Evolutionary conservation across 2,329 filamentous ascomycete species (phyloP).

Genomic region (Aspergillus fumigatus): DNA sequence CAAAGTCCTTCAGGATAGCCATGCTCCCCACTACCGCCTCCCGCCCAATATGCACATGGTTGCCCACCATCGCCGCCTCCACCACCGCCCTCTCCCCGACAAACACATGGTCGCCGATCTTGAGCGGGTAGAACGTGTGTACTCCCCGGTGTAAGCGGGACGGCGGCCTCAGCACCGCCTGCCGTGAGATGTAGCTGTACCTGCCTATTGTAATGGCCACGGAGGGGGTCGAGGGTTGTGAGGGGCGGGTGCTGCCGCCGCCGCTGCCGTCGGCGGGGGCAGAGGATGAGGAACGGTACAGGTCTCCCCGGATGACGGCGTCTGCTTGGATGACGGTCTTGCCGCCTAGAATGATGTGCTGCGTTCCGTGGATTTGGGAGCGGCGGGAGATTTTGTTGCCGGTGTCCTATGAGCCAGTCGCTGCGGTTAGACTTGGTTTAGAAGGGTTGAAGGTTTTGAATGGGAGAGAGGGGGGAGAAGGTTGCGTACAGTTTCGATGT

Average conservation of each 20-base stretch:
- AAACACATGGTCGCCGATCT: slow-evolving; percentile 92
- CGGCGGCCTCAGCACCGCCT: slow-evolving; percentile 75
- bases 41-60: slow-evolving; percentile 78
- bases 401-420: slow-evolving; percentile 62
- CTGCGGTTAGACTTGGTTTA: slow-evolving; percentile 6
- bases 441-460: slow-evolving; percentile 6
- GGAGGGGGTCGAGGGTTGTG: slow-evolving; percentile 27
- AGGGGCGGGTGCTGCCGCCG: slow-evolving; percentile 14
- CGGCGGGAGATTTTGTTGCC: slow-evolving; percentile 97
- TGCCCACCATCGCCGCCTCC: slow-evolving; percentile 77
- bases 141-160: slow-evolving; percentile 73
- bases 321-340: slow-evolving; percentile 95
- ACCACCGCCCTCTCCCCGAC: slow-evolving; percentile 71
- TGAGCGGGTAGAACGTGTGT: slow-evolving; percentile 68
- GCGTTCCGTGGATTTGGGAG: slow-evolving; percentile 85
- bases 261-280: slow-evolving; percentile 30
- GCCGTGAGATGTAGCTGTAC: slow-evolving; percentile 82
- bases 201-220: slow-evolving; percentile 77
- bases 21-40: slow-evolving; percentile 77
- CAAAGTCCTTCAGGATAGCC: slow-evolving; percentile 89
- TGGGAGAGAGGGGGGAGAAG: neutral
- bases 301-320: slow-evolving; percentile 87
- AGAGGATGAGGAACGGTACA: slow-evolving; percentile 52
- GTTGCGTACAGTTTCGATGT: slow-evolving; percentile 81
- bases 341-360: slow-evolving; percentile 95